Evolutionary conservation across 2,329 filamentous ascomycete species (phyloP).

Genomic region (Rugonectria rugulosa): DNA sequence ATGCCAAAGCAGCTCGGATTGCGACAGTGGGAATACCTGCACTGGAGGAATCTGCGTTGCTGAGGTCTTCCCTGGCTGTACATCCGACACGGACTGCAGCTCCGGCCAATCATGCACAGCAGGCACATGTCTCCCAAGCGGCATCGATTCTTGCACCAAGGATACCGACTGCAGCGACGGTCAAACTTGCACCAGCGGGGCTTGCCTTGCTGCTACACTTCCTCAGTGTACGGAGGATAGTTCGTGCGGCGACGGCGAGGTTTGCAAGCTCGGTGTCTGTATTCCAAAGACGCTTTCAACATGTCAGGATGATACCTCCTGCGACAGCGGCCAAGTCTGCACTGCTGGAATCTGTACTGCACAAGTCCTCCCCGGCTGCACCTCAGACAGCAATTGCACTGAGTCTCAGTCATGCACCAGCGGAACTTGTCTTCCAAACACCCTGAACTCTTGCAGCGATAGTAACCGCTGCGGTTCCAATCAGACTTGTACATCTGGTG

Average conservation of each 20-base stretch:
- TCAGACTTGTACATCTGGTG: slow-evolving; percentile 6
- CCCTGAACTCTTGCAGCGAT: background rate
- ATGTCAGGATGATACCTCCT: background rate
- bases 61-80: slow-evolving; percentile 6
- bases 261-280: slow-evolving; percentile 10
- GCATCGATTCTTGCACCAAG: background rate
- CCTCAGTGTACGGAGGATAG: slow-evolving; percentile 1
- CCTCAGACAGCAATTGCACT: background rate
- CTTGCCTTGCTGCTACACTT: slow-evolving; percentile 1
- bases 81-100: background rate
- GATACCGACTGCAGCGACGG: background rate
- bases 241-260: background rate
- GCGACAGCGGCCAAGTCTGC: background rate
- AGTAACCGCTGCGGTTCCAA: background rate
- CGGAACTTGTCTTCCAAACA: background rate
- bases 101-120: background rate
- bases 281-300: background rate
- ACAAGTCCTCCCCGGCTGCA: background rate
- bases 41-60: slow-evolving; percentile 2
- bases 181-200: slow-evolving; percentile 7
- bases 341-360: slow-evolving; percentile 5
- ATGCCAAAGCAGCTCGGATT: background rate
- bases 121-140: background rate
- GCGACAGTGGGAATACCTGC: background rate
- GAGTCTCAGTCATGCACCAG: background rate